Conservation (phyloP, 192 early-diverging fungal species). For the Coemansia sp. region DNA sequence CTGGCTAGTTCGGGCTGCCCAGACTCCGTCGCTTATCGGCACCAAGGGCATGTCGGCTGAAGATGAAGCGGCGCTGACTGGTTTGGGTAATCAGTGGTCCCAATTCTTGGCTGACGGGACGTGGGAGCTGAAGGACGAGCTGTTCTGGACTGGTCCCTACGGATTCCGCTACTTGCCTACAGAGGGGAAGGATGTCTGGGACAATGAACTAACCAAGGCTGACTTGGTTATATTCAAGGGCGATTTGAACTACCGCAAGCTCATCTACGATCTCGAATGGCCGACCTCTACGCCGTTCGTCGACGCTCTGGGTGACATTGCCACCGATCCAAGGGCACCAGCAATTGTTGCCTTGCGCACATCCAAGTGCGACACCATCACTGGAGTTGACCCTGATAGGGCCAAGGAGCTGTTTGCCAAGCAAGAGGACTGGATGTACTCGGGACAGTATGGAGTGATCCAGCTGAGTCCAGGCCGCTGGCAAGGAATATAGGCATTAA, state of each 20-base stretch:
- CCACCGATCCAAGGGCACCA: conserved; percentile 59
- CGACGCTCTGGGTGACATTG: conserved; percentile 79
- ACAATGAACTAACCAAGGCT: conserved; percentile 59
- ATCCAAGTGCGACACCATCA: conserved; percentile 83
- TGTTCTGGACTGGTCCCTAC: conserved; percentile 88
- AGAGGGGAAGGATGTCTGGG: conserved; percentile 68
- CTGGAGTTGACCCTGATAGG: conserved; percentile 66
- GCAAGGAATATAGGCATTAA: conserved; percentile 9
- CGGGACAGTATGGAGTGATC: conserved; percentile 76
- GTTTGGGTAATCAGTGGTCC: conserved; percentile 69
- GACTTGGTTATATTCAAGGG: conserved; percentile 91
- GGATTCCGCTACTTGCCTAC: conserved; percentile 80
- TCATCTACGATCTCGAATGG: conserved; percentile 93
- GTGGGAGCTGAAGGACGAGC: conserved; percentile 72
- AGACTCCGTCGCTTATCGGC: conserved; percentile 24
- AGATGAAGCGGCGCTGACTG: conserved; percentile 54
- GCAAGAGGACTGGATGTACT: conserved; percentile 67
- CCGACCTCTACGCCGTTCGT: conserved; percentile 79
- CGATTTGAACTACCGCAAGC: conserved; percentile 95
- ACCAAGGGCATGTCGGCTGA: conserved; percentile 25
- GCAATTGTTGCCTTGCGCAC: conserved; percentile 81
- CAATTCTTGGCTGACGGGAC: conserved; percentile 62
- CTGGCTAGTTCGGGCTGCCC: conserved; percentile 57
- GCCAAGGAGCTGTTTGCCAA: conserved; percentile 31
- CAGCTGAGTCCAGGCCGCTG: conserved; percentile 58